Evolutionary conservation across 345 rosid genomes (phyloP), one percentile per base, ranked within the genome.

Genomic region (Hibiscus trionum): DNA sequence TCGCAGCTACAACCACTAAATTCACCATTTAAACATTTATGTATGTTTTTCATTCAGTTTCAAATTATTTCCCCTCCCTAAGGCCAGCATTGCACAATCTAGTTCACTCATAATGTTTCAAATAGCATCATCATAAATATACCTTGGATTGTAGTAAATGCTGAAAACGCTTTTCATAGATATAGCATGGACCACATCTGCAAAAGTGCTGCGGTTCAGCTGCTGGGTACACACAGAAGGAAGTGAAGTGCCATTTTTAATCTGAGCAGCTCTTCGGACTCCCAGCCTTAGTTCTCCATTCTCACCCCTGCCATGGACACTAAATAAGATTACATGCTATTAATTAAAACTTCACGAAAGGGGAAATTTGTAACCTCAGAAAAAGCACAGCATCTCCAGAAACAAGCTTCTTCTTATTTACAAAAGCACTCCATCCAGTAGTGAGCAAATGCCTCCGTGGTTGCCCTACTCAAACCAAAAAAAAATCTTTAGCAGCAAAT

Each of bases 321-420:
- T 21, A 74, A 12, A 66, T 61, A 50, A 81, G 74, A 71, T 63
- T 31, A 0, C 11, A 12, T 3, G 66, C 10, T 0, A 62, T 16
- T 0, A 5, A n/a, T 44, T 15, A 9, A 67, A 31, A 46, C 11
- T 53, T 16, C 29, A 55, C n/a, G 3, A 27, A 19, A 6, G 5
- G 19, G 66, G 72, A 35, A 61, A 61, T 17, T 29, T 27, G 12
- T 24, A 79, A 93, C 99, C 98, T 89, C 15, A 93, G 93, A 79
- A 96, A 96, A 65, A 96, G 97, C 71, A 96, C 98, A 57, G 99
- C 99, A 84, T 96, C 99, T 76, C 99, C 99, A 46, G 96, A 93
- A 60, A 96, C 91, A 49, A 96, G 97, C 79, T 93, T 93, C 89
- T 96, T 96, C 91, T 85, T 91, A 80, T 96, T 96, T 5, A 96